Evolutionary conservation across 2,329 filamentous ascomycete genomes (phyloP), one percentile per base, ranked within the genome.

Genomic region (Cordyceps farinosa): DNA sequence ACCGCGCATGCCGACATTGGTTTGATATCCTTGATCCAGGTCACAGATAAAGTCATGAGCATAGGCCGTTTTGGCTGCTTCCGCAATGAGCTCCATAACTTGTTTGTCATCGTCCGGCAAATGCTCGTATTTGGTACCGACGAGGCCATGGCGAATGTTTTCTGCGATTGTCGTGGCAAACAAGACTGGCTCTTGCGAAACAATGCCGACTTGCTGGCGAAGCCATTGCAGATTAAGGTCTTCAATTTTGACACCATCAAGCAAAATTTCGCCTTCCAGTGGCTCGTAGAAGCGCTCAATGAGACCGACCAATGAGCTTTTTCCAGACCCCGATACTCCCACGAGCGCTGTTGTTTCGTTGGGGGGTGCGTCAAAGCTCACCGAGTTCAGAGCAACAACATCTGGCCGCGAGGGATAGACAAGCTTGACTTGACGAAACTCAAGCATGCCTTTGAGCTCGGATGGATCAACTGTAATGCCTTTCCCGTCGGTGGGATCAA

Each of bases 1-100:
- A 1, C 84, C 87, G 11, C 81, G 79, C 67, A 87, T 84, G 3
- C 87, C 86, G 7, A 89, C 83, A 8, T 78, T 73, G 0, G 85
- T 86, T 0, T 82, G 77, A 66, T 87, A 88, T 5, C 81, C 82
- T 67, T 74, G 67, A 4, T 80, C 79, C 1, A 83, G 71, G 17
- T 74, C 71, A 2, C 72, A 5, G 52, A 83, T 78, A 62, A 82
- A 83, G 17, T 79, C 79, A 61, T 79, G 73, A 3, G 80, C 80
- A 70, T 78, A 80, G 6, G 80, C 77, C 60, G 79, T 72, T 48
- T 72, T 71, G 58, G 77, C 80, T 9, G 81, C 80, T 17, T 76
- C 72, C 29, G 75, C 67, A 6, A 82, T 76, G 64, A 77, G 71
- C 52, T 67, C 67, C 64, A 72, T 69, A 17, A 52, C 5, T 5